Conservation (phyloP, 2,329 filamentous ascomycete species). For the Ceratocystiopsis brevicomis region DNA sequence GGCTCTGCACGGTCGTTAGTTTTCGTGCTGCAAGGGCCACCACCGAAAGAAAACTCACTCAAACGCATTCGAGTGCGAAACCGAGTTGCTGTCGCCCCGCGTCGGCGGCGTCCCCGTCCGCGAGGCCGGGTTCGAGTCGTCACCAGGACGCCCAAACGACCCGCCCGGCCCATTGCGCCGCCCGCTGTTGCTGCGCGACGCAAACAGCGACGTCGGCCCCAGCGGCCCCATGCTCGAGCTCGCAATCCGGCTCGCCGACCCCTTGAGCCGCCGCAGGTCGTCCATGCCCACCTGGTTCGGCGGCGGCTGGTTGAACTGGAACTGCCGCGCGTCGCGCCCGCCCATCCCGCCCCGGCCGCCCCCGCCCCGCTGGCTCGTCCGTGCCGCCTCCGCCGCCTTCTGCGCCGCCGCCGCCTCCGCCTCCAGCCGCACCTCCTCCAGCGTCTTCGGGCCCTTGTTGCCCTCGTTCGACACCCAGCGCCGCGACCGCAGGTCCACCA, state of each 20-base stretch:
- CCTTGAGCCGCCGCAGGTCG: conserved; percentile 70
- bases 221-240: conserved; percentile 43
- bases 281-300: conserved; percentile 83
- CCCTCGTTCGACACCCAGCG: conserved; percentile 74
- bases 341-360: conserved; percentile 50
- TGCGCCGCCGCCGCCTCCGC: conserved; percentile 59
- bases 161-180: conserved; percentile 52
- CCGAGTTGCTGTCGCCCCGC: conserved; percentile 27
- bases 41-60: conserved; percentile 41
- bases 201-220: conserved; percentile 73
- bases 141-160: conserved; percentile 51
- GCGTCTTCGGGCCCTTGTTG: conserved; percentile 92
- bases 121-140: conserved; percentile 75
- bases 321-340: conserved; percentile 58
- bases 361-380: conserved; percentile 43
- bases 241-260: conserved; percentile 36
- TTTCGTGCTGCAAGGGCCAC: too few relatives aligned
- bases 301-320: conserved; percentile 56
- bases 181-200: conserved; percentile 78
- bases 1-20: too few relatives aligned
- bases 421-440: conserved; percentile 75
- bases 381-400: conserved; percentile 56
- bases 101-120: conserved; percentile 74
- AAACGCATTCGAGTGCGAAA: conserved; percentile 64
- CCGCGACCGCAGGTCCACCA: conserved; percentile 61